Evolutionary conservation across 2,329 filamentous ascomycete species (phyloP), one percentile per base, ranked within the genome.

Genomic region (Ceratocystis variospora): DNA sequence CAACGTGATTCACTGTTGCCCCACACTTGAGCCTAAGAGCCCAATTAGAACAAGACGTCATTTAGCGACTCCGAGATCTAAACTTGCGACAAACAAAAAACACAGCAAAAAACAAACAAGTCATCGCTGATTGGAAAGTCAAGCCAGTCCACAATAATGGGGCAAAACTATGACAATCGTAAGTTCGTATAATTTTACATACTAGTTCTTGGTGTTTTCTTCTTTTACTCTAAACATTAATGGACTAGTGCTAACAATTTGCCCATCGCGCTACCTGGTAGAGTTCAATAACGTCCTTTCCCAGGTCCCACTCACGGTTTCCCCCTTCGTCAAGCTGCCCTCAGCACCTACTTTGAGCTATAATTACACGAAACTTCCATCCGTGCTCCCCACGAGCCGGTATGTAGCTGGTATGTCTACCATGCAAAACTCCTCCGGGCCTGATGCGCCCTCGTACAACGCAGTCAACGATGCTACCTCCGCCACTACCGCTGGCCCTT

Each of bases 301-400:
- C 70, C 94, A 99, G 77, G 86, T 97, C 50, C 91, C 94, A 37
- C 79, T 99, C 66, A 95, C 91, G 62, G 91, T 97, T 57, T 96
- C 93, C 2, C 94, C 94, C 31, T 96, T 96, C 78, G 85, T 97
- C 72, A 88, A 87, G 68, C 87, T 99, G 41, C 94, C 94, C 10
- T 87, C 89, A 37, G 88, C 93, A 31, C 89, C 92, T 22, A 96
- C 92, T 0, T 84, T 99, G 6, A 93, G 94, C 28, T 97, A 97
- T 79, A 96, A 90, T 71, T 97, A 96, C 82, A 93, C 92, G 74
- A 83, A 86, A 10, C 87, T 97, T 73, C 90, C 93, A 0, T 93
- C 90, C 0, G 88, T 90, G 1, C 83, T 97, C 0, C 93, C 94
- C 0, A 15, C 62, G 6, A 65, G 53, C 45, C 61, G 55, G 50